phyloP scores from a whole-genome alignment of 805 yeast genomes.

The Hanseniaspora valbyensis region DNA sequence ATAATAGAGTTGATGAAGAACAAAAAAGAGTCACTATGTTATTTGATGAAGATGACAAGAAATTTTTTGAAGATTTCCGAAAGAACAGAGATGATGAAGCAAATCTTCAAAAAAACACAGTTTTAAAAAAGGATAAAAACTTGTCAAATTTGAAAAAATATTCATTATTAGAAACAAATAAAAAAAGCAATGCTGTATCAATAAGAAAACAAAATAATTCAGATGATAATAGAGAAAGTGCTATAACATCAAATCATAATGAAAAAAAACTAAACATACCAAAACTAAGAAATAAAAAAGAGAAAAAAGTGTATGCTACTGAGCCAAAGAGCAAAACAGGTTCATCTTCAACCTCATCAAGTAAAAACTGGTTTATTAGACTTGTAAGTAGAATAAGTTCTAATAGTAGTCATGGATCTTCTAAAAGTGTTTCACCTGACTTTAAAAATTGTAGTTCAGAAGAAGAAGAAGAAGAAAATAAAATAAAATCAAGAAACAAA shows the following conservation, averaged over 20 bases:
- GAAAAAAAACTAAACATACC: neutral
- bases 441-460: neutral
- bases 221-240: neutral
- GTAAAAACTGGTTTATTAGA: conserved; percentile 6
- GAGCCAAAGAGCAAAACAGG: neutral
- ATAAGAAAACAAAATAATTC: neutral
- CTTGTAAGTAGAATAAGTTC: conserved; percentile 11
- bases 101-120: neutral
- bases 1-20: neutral
- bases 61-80: conserved; percentile 17
- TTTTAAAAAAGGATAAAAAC: neutral
- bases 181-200: neutral
- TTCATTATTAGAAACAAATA: neutral
- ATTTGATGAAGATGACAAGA: conserved; percentile 24
- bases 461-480: neutral
- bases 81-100: conserved; percentile 7
- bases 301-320: neutral
- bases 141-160: neutral
- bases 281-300: neutral
- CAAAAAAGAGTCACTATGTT: conserved; percentile 25
- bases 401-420: neutral
- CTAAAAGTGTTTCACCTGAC: neutral
- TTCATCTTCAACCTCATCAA: neutral
- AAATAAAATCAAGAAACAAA: too few species aligned
- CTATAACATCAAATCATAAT: neutral